Conservation (phyloP, 495 filamentous ascomycete species). For the Saxispiralis lemnorum region DNA sequence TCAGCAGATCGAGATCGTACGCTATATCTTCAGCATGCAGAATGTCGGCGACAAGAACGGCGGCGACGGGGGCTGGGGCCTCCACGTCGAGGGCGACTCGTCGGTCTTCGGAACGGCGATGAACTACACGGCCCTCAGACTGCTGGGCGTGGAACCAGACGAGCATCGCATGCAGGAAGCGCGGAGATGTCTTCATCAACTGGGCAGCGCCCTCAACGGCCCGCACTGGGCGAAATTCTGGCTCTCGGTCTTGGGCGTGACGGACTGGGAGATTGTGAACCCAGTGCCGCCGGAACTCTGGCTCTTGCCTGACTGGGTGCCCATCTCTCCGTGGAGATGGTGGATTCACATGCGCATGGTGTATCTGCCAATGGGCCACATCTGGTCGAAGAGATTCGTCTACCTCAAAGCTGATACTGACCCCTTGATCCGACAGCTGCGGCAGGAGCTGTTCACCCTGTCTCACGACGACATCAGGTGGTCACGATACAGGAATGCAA, state of each 20-base stretch:
- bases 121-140: constrained; percentile 71
- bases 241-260: constrained; percentile 67
- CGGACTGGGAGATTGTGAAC: constrained; percentile 82
- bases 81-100: constrained; percentile 91
- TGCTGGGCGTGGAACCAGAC: constrained; percentile 79
- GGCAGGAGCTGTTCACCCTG: constrained; percentile 71
- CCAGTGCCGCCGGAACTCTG: constrained; percentile 85
- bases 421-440: constrained; percentile 49
- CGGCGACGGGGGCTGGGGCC: constrained; percentile 86
- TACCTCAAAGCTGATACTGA: constrained; percentile 33
- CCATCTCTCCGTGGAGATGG: constrained; percentile 90
- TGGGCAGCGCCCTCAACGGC: constrained; percentile 68
- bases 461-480: constrained; percentile 66
- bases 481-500: constrained; percentile 60
- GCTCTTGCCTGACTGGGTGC: constrained; percentile 90
- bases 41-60: constrained; percentile 52
- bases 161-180: constrained; percentile 78
- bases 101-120: constrained; percentile 76
- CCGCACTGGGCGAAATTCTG: constrained; percentile 96
- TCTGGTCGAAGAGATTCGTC: constrained; percentile 64
- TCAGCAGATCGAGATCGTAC: constrained; percentile 73
- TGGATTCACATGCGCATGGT: constrained; percentile 96
- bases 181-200: constrained; percentile 57
- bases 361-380: constrained; percentile 77
- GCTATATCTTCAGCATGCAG: constrained; percentile 80